Conservation (phyloP, 441 rosid genomes). For the Omphalea diandra region DNA sequence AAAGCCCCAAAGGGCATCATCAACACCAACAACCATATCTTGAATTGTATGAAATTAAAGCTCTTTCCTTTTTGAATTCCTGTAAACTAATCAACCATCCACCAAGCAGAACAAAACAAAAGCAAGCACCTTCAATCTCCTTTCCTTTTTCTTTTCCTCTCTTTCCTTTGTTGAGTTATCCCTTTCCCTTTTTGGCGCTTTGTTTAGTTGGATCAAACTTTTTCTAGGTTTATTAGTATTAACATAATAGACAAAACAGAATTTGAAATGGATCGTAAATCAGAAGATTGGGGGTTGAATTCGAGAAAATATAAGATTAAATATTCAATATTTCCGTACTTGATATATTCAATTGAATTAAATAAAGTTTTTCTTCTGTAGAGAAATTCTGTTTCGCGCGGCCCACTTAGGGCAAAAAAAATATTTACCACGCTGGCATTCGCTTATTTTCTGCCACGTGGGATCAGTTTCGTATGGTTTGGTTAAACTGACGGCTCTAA, state of each 20-base stretch:
- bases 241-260: slow-evolving; percentile 6
- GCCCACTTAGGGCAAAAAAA: slow-evolving; percentile 7
- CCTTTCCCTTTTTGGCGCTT: background rate
- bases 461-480: background rate
- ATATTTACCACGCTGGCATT: slow-evolving; percentile 1
- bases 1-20: slow-evolving; percentile 27
- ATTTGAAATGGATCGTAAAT: slow-evolving; percentile 25
- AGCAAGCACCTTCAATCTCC: slow-evolving; percentile 16
- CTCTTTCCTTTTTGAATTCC: slow-evolving; percentile 12
- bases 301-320: background rate
- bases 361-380: background rate
- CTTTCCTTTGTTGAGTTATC: background rate
- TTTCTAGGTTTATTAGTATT: slow-evolving; percentile 1
- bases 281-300: slow-evolving; percentile 26
- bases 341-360: background rate
- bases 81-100: slow-evolving; percentile 34
- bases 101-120: slow-evolving; percentile 6
- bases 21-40: slow-evolving; percentile 32
- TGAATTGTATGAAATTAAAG: slow-evolving; percentile 25
- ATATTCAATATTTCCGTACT: background rate
- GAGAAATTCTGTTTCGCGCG: slow-evolving; percentile 14
- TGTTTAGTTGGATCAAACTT: background rate
- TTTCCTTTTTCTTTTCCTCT: slow-evolving; percentile 23
- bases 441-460: slow-evolving; percentile 1
- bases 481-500: background rate